phyloP scores from a whole-genome alignment of 345 rosid species.

The Lepidium aucheri region DNA sequence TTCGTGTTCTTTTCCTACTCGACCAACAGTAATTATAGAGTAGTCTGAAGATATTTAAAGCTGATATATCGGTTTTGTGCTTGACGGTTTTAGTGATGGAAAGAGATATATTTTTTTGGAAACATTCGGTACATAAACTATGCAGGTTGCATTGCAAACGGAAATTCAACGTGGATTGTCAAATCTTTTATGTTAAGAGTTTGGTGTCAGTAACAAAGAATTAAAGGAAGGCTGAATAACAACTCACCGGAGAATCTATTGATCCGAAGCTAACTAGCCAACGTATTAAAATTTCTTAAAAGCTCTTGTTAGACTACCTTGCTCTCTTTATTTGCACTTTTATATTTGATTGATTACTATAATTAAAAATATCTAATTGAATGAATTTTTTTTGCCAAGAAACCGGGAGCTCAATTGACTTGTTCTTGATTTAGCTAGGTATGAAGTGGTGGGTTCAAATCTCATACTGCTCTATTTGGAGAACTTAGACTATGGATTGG shows the following conservation, averaged over 20 bases:
- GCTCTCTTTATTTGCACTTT: no score
- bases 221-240: conserved; percentile 70
- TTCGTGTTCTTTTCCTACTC: neutral
- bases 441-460: no score
- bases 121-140: conserved; percentile 90
- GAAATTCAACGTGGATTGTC: conserved; percentile 73
- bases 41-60: neutral
- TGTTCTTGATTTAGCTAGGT: no score
- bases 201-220: conserved; percentile 45
- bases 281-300: no score
- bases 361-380: no score
- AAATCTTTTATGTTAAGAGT: conserved; percentile 56
- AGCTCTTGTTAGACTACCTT: no score
- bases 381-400: no score
- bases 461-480: no score
- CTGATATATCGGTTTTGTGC: neutral
- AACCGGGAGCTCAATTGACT: no score
- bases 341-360: no score
- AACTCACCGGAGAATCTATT: conserved; percentile 23
- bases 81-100: conserved; percentile 59
- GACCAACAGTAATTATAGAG: neutral
- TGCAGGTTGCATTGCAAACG: conserved; percentile 87
- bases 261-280: neutral
- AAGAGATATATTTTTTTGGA: conserved; percentile 75
- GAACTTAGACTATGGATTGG: no score